Percentiles rank a stretch among this genome's conserved stretches.
Conservation (phyloP, 1,284 basidiomycete species). For the Ganoderma lucidum region DNA sequence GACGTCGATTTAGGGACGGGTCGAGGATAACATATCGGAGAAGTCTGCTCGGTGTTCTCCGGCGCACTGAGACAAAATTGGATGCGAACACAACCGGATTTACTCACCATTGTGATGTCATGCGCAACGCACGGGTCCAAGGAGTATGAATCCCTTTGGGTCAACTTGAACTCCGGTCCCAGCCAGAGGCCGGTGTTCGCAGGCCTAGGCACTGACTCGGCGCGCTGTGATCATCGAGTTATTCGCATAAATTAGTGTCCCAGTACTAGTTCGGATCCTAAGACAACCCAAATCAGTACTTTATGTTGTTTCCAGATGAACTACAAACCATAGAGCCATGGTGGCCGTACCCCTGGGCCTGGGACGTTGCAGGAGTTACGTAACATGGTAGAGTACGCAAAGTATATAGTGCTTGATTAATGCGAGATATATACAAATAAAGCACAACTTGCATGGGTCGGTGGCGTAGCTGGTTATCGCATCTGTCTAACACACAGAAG, state of each 20-base stretch:
- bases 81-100: background rate
- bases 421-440: no score
- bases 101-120: background rate
- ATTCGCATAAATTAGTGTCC: no score
- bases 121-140: background rate
- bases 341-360: no score
- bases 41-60: background rate
- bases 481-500: conserved; percentile 69
- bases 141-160: background rate
- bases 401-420: no score
- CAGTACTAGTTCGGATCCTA: no score
- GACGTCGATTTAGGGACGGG: background rate
- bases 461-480: conserved; percentile 85
- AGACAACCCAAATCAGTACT: no score
- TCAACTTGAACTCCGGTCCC: background rate
- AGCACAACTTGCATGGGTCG: conserved; percentile 31
- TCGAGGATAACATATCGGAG: background rate
- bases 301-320: no score
- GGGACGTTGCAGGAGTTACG: no score
- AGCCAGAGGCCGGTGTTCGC: background rate
- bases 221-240: no score
- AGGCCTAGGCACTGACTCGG: background rate
- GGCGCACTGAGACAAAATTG: background rate
- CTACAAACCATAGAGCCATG: no score
- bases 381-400: no score